Base-by-base conservation (phyloP, 768 basidiomycete genomes). In the Lactarius sp. region DNA sequence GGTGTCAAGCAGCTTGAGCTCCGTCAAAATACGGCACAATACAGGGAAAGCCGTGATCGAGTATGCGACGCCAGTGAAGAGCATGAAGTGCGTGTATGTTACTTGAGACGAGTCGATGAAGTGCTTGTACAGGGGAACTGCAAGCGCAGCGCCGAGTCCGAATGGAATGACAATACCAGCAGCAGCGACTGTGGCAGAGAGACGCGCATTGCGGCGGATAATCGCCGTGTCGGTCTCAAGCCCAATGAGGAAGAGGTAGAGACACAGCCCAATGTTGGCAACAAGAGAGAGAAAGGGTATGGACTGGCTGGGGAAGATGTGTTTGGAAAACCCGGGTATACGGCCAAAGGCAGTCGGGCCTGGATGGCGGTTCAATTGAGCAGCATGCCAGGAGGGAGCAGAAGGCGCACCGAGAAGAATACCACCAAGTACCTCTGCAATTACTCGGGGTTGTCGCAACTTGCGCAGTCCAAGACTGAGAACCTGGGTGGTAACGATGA, bases 191-290 rank as follows among this genome's bases (percentile, higher is more conserved):
- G 84, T 80, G 3, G 75, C 74, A 0, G 88, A 90, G 10, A 86
- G 77, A 9, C 84, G 80, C 0, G 82, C 85, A 78, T 92, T 90
- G 44, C 88, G 86, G 69, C 81, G 86, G 74, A 98, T 87, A 63
- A 98, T 78, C 5, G 78, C 75, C 0, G 80, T 76, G 62, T 98
- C 97, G 61, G 97, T 94, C 77, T 93, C 91, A 39, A 96, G 85
- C 3, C 96, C 96, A 46, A 98, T 88, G 64, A 98, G 82, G 77
- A 97, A 98, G 14, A 98, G 82, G 75, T 93, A 94, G 50, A 94
- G 82, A 66, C 87, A 87, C 5, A 92, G 81, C 6, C 92, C 96
- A 65, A 98, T 91, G 69, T 92, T 91, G 14, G 96, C 91, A 18
- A 89, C 85, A 20, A 98, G 86, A 59, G 85, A 85, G 31, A 98